Conservation (phyloP, 176 grass and related monocot genomes). For the Zea luxurians region DNA sequence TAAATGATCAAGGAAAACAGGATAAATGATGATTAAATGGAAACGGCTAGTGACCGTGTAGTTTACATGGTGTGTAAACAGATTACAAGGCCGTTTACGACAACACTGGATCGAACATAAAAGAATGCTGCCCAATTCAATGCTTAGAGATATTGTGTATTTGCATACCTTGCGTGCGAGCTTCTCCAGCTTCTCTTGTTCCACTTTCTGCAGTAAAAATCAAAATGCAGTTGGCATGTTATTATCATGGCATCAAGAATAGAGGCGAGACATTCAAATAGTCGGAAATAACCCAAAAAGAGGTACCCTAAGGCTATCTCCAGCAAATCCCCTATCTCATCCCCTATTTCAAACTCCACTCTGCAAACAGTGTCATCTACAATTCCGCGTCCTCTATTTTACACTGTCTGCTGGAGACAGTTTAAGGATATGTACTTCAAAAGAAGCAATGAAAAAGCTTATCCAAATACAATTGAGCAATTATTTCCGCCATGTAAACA, state of each 20-base stretch:
- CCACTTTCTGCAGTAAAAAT: constrained; percentile 70
- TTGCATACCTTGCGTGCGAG: constrained; percentile 60
- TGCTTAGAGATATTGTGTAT: neutral
- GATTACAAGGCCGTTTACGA: neutral
- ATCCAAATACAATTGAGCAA: neutral
- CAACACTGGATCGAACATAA: neutral
- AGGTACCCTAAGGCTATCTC: neutral
- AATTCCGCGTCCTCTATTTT: no score
- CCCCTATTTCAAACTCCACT: no score
- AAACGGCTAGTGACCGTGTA: neutral
- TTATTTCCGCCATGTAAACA: neutral
- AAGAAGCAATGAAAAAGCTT: constrained; percentile 13
- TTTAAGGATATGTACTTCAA: neutral
- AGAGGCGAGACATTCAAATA: neutral
- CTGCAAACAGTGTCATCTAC: no score
- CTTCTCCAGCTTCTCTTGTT: constrained; percentile 84
- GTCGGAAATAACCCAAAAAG: neutral
- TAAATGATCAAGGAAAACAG: neutral
- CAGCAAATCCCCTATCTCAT: no score
- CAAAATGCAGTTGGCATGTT: neutral
- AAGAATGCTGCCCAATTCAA: neutral
- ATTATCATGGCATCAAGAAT: neutral
- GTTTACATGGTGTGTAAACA: neutral
- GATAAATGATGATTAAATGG: neutral
- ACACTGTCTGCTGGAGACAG: no score